Conservation (phyloP, 2,329 filamentous ascomycete species). For the Penicillium sp. region DNA sequence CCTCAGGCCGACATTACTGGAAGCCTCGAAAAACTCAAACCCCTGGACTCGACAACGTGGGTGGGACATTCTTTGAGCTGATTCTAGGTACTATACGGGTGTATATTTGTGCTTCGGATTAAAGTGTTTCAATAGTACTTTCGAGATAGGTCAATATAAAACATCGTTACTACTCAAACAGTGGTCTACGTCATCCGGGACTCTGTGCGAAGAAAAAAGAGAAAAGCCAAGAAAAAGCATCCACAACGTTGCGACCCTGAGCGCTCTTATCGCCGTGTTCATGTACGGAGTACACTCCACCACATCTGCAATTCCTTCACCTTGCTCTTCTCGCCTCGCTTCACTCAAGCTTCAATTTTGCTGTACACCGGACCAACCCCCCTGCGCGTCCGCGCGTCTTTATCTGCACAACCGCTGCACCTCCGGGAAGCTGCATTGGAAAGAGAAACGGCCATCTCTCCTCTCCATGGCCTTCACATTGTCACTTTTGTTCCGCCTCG, state of each 20-base stretch:
- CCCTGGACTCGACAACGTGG: neutral
- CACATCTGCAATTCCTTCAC: neutral
- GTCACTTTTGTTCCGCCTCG: conserved; percentile 2
- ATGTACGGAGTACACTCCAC: neutral
- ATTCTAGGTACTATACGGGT: too few species aligned
- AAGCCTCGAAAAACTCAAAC: neutral
- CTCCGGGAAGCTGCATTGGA: conserved; percentile 4
- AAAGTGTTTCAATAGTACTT: neutral
- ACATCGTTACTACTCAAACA: neutral
- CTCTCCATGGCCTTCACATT: conserved; percentile 12
- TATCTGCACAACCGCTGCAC: conserved; percentile 3
- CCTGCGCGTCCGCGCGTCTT: conserved; percentile 3
- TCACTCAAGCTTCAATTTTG: neutral
- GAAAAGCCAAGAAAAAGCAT: neutral
- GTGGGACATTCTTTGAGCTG: conserved; percentile 1
- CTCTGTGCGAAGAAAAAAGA: neutral
- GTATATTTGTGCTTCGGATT: neutral
- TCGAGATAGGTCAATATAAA: neutral
- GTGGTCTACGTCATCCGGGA: conserved; percentile 2
- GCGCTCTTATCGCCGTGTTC: neutral
- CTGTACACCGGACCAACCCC: neutral
- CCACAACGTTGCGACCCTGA: neutral
- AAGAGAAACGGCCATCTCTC: neutral
- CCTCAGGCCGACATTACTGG: conserved; percentile 3
- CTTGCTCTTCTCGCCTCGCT: neutral